Conservation (phyloP, 352 stramenopile species). For the Sclerospora graminicola region DNA sequence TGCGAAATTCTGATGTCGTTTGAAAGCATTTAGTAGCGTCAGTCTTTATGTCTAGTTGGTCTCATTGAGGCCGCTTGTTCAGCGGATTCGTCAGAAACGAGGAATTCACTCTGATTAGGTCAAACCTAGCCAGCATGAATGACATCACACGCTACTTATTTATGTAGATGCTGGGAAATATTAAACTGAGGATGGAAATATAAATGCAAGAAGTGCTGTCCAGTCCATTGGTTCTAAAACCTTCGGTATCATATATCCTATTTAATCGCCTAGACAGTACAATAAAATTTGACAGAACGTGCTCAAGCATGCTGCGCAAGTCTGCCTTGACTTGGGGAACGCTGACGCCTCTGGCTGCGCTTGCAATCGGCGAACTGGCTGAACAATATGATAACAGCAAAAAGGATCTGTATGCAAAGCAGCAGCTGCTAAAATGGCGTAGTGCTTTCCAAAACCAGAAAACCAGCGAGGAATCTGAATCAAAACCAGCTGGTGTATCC, state of each 20-base stretch:
- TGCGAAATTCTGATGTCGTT: conserved; percentile 1
- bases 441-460: not conserved
- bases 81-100: conserved; percentile 85
- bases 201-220: not conserved
- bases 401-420: conserved; percentile 25
- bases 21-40: conserved; percentile 62
- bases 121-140: conserved; percentile 45
- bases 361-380: conserved; percentile 29
- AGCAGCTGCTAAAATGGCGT: conserved; percentile 24
- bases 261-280: conserved; percentile 4
- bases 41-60: conserved; percentile 77
- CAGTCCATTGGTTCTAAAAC: conserved; percentile 11
- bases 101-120: conserved; percentile 77
- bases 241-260: not conserved
- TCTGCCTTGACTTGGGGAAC: conserved; percentile 14
- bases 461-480: conserved; percentile 2
- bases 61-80: conserved; percentile 80
- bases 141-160: conserved; percentile 51
- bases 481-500: not conserved
- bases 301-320: conserved; percentile 7
- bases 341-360: conserved; percentile 11
- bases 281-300: not conserved
- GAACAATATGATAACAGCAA: conserved; percentile 30
- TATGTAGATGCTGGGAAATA: too few relatives aligned
- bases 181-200: conserved; percentile 12